Conservation (phyloP, 441 rosid genomes). For the Syzygium malaccense region DNA sequence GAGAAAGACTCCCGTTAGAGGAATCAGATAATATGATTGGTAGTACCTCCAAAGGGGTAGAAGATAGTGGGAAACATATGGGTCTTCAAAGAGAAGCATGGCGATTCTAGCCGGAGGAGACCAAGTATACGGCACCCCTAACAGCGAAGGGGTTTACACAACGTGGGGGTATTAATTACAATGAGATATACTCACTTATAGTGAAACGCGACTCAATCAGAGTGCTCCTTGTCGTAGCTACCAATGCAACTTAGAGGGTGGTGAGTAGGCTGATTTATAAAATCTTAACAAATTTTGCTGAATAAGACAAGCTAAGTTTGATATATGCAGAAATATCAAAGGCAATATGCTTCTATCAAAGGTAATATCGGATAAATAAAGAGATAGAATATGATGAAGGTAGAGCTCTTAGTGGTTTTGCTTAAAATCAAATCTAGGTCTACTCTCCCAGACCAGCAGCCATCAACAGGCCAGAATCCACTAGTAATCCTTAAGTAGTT, state of each 20-base stretch:
- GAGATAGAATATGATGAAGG: not conserved
- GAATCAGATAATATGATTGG: not conserved
- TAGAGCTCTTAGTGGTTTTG: not conserved
- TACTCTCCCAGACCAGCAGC: fast-evolving
- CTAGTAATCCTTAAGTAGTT: not conserved
- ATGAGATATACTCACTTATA: not conserved
- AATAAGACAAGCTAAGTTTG: not conserved
- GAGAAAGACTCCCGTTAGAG: not conserved
- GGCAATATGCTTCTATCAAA: not conserved
- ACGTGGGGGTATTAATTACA: not conserved
- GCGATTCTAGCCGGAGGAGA: not conserved
- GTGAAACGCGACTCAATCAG: not conserved
- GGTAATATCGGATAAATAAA: not conserved
- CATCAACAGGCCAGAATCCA: not conserved
- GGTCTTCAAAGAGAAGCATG: not conserved
- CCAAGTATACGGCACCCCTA: not conserved
- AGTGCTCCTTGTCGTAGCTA: not conserved
- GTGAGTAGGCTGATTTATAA: not conserved
- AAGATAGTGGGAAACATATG: not conserved
- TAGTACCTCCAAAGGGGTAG: not conserved
- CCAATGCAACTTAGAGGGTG: not conserved
- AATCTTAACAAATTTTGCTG: not conserved
- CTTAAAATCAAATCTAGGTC: not conserved
- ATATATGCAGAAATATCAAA: not conserved
- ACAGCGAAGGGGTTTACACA: not conserved